Base-by-base conservation (phyloP, 495 filamentous ascomycete species). In the Talaromyces trachyspermus region DNA sequence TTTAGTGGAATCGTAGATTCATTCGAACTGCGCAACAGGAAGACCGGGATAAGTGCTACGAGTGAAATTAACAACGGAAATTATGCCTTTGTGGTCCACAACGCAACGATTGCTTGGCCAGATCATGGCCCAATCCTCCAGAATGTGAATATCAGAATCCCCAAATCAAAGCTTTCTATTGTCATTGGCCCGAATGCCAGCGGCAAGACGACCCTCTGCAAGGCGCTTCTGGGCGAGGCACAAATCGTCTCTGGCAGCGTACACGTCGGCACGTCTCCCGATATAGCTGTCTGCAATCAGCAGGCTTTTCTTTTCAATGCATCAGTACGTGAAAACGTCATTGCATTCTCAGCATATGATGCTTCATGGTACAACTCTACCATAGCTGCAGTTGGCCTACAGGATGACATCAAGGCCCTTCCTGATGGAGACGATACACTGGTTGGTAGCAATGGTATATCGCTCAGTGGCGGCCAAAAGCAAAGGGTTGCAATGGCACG, bases 351-450 rank as follows among this genome's bases (percentile, higher is more conserved):
- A 3, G 12, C 29, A 11, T 78, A 85, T 41, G 58, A 69, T 12
- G 53, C 51, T 14, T 77, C 80, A 66, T 89, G 86, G 54, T 58
- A 61, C 12, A 65, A 75, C n/a, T 76, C 86, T 1, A 52, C 86
- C n/a, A 60, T 74, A 17, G 80, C 75, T 9, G 83, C 82, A 52
- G 35, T 64, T 89, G 12, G 66, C 65, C 4, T 61, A 70, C 30
- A 43, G 2, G 49, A 48, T 27, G 81, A 84, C 56, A 58, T 85
- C 32, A 59, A 60, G 29, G 68, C 68, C 12, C 61, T 85, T 17
- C 72, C 78, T 2, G 57, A 66, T 15, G 78, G 74, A 0, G 78
- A 86, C 49, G 11, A 37, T 10, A 54, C 58, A 12, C 45, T 43
- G 11, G 57, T 63, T 33, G 63, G 63, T 5, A 59, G 49, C 24